Conservation (phyloP, 192 early-diverging fungal species). For the Umbelopsis ramanniana region DNA sequence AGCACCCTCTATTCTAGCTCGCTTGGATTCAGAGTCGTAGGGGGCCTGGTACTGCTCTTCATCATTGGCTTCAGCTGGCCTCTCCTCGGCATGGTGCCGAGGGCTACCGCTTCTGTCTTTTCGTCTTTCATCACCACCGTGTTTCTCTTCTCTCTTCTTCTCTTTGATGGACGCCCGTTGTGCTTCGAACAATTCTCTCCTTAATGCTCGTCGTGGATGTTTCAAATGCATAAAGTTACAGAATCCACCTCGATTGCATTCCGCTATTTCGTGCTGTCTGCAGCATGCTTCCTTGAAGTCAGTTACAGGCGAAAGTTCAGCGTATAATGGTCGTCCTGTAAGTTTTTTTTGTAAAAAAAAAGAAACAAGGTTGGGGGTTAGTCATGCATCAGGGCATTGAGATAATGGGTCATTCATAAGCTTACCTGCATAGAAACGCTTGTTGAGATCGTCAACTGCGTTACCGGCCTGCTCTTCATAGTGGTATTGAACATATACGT, state of each 20-base stretch:
- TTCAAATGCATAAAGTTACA: conserved; percentile 99
- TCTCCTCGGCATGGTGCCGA: conserved; percentile 1
- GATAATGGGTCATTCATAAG: no score
- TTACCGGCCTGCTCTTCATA: conserved; percentile 93
- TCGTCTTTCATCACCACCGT: conserved; percentile 44
- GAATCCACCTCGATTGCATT: conserved; percentile 94
- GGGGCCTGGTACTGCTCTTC: background rate
- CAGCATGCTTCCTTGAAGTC: conserved; percentile 99
- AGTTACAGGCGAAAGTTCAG: conserved; percentile 95
- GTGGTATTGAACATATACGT: conserved; percentile 92
- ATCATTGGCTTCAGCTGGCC: background rate
- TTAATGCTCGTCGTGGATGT: conserved; percentile 75
- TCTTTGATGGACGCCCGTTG: conserved; percentile 64
- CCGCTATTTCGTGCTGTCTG: conserved; percentile 92
- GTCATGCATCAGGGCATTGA: background rate
- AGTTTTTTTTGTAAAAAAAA: no score
- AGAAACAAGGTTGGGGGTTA: background rate
- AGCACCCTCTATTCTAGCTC: background rate
- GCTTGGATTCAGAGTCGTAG: background rate
- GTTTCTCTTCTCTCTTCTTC: conserved; percentile 47
- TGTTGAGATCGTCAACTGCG: conserved; percentile 90
- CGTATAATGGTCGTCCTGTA: conserved; percentile 94
- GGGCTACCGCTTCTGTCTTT: conserved; percentile 29
- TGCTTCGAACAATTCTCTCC: conserved; percentile 81
- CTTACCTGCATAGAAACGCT: conserved; percentile 89